Percentiles rank a stretch among this genome's conserved stretches.
Evolutionary conservation across 148 eudicot genomes (phyloP).

Genomic region (Dianthus caryophyllus): DNA sequence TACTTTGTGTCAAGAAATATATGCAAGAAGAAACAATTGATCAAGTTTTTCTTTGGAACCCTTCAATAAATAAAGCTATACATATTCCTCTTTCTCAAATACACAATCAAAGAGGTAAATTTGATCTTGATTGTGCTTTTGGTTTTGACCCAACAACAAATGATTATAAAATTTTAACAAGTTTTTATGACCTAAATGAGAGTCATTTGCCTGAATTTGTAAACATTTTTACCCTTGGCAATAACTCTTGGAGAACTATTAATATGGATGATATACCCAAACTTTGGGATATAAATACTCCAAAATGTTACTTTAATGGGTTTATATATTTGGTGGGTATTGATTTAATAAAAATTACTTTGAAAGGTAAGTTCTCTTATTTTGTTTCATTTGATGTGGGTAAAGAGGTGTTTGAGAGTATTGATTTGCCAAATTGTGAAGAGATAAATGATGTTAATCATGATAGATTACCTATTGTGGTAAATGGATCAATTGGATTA

Average conservation of each 20-base stretch:
- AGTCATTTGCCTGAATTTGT: not conserved
- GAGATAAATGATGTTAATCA: not conserved
- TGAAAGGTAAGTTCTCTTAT: slow-evolving; percentile 13
- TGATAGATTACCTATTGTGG: slow-evolving; percentile 9
- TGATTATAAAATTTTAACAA: slow-evolving; percentile 17
- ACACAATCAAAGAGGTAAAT: not conserved
- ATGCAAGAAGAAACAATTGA: not conserved
- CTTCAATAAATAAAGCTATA: slow-evolving; percentile 13
- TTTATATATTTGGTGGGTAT: slow-evolving; percentile 14
- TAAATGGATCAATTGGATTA: not conserved
- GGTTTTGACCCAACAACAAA: slow-evolving; percentile 12
- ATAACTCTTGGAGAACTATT: slow-evolving; percentile 1
- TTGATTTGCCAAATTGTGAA: slow-evolving; percentile 13
- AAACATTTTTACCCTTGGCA: slow-evolving; percentile 10
- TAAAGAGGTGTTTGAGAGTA: slow-evolving; percentile 3
- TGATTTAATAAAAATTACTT: not conserved
- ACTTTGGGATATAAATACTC: not conserved
- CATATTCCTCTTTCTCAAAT: slow-evolving; percentile 3
- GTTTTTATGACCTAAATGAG: not conserved
- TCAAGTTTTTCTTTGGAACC: slow-evolving; percentile 20
- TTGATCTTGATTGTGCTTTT: slow-evolving; percentile 11
- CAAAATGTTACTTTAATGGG: slow-evolving; percentile 15
- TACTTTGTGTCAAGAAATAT: slow-evolving; percentile 16
- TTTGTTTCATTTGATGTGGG: slow-evolving; percentile 16
- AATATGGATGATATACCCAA: not conserved